A percentile compares a stretch with the other conserved stretches of the same genome.
Conservation (phyloP, 306 rosid species). For the Psophocarpus tetragonolobus region DNA sequence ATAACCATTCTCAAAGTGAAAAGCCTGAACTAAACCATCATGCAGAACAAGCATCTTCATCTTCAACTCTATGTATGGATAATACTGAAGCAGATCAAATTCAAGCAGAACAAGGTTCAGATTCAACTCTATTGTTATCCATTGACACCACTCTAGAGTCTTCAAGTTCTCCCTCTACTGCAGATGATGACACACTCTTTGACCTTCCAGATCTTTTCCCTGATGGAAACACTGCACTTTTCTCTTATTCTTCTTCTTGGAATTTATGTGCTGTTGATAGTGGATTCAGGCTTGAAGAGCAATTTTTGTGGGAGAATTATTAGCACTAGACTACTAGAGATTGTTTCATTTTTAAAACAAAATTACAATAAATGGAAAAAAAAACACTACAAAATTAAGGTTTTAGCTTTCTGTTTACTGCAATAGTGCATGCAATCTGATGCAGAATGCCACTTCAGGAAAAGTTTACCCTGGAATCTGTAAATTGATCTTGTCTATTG, state of each 20-base stretch:
- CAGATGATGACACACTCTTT: constrained; percentile 59
- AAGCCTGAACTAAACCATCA: constrained; percentile 12
- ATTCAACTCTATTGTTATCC: constrained; percentile 25
- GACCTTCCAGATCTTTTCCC: constrained; percentile 86
- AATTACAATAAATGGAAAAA: neutral
- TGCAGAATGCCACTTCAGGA: constrained; percentile 18
- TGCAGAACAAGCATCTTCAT: constrained; percentile 28
- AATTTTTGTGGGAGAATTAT: constrained; percentile 61
- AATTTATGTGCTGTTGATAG: constrained; percentile 57
- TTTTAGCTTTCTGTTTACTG: neutral
- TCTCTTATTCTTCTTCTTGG: constrained; percentile 59
- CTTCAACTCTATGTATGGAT: constrained; percentile 33
- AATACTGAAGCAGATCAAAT: constrained; percentile 6
- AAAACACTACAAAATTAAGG: neutral
- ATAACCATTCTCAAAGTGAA: constrained; percentile 27
- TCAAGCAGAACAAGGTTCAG: constrained; percentile 28
- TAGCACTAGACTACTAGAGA: constrained; percentile 14
- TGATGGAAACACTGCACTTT: constrained; percentile 45
- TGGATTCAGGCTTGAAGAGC: constrained; percentile 65
- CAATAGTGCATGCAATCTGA: constrained; percentile 21
- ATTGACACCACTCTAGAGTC: constrained; percentile 37
- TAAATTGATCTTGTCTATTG: constrained; percentile 20
- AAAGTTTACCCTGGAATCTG: neutral
- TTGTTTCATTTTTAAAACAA: neutral
- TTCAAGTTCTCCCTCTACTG: constrained; percentile 39